Base-by-base conservation (phyloP, 1,284 basidiomycete species). In the Mycena citricolor region DNA sequence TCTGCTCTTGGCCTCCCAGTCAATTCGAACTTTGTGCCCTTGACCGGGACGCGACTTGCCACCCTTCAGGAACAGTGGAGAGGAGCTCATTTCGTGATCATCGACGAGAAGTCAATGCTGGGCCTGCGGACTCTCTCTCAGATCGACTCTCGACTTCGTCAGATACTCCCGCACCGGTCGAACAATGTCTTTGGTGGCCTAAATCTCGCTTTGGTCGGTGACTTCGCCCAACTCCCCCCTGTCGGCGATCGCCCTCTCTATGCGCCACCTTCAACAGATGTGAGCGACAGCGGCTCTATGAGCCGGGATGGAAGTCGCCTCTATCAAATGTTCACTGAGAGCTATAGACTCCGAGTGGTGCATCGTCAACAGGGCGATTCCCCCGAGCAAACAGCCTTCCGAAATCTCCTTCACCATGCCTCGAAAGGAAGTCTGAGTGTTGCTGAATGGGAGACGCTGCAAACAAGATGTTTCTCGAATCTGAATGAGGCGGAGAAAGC, bases 21-120 rank as follows among this genome's bases (percentile, higher is more conserved):
- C 22, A 16, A 36, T 4, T 5, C 19, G 3, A 20, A 16, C 5
- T 37, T 44, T 22, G 28, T 37, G 5, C 42, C 34, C 5, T 31
- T 44, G 5, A 8, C 33, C 12, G 42, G 42, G 8, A 35, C 42
- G 8, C 31, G 32, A 12, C 38, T 46, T 4, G 44, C 44, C 8
- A 24, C 16, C 8, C 24, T 40, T 3, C 44, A 46, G 30, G 13
- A 25, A 10, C 37, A 40, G 12, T 57, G 48, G 47, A 44, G 32
- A 24, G 44, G 39, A 19, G 47, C 49, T 11, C 32, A 49, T 11
- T 49, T 55, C 24, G 13, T 56, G 14, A 54, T 57, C 26, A 34
- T 55, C 4, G 54, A 57, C 40, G 56, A 57, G 24, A 57, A 57
- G 33, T 57, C 52, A 4, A 57, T 57, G 56, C 36, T 57, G 3